phyloP scores from a whole-genome alignment of 2,329 filamentous ascomycete genomes.

The Ceratocystis colombiana region DNA sequence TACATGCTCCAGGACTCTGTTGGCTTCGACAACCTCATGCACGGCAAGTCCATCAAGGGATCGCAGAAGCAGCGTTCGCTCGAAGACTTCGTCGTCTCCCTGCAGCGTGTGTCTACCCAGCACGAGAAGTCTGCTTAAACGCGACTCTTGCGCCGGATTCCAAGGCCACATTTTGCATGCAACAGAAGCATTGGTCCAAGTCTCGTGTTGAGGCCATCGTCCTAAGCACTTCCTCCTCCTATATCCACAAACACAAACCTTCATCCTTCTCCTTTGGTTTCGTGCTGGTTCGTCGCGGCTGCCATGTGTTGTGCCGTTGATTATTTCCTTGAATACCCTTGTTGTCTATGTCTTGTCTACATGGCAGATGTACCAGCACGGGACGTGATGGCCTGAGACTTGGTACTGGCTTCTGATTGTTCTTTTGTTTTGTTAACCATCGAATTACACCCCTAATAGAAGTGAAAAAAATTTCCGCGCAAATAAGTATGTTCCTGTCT shows the following conservation, averaged over 20 bases:
- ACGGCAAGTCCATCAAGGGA: conserved; percentile 75
- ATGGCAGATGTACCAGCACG: conserved; percentile 18
- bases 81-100: conserved; percentile 83
- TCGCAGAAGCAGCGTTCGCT: conserved; percentile 73
- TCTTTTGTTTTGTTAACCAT: conserved; percentile 17
- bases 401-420: conserved; percentile 17
- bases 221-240: not conserved
- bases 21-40: conserved; percentile 86
- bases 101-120: conserved; percentile 83
- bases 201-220: conserved; percentile 2
- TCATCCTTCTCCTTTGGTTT: conserved; percentile 8
- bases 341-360: conserved; percentile 15
- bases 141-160: not conserved
- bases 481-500: conserved; percentile 14
- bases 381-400: conserved; percentile 16
- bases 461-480: conserved; percentile 18
- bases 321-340: conserved; percentile 13
- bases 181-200: conserved; percentile 19
- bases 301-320: conserved; percentile 21
- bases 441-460: conserved; percentile 21
- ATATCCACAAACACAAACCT: not conserved
- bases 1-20: conserved; percentile 72
- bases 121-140: conserved; percentile 75
- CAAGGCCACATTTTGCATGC: not conserved
- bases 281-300: conserved; percentile 22